These are phyloP conservation scores for Lasiosphaeria hispida DNA, from an alignment of 495 filamentous ascomycete species.

Conservation along the genomic window DNA sequence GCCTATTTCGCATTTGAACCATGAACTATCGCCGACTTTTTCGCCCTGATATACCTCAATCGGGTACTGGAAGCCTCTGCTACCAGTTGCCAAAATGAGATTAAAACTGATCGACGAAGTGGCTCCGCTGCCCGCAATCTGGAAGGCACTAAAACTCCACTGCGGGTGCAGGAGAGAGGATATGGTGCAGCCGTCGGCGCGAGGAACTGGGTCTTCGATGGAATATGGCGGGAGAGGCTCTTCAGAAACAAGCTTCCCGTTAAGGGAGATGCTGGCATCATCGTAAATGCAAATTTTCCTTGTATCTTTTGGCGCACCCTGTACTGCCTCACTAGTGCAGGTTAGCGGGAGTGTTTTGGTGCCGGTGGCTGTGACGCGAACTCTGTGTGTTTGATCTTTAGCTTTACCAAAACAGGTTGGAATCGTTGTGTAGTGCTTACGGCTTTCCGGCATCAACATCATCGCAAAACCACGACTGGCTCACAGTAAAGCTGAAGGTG, in stretches of 20 bases:
- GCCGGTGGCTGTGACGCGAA: constrained; percentile 19
- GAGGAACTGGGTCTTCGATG: constrained; percentile 22
- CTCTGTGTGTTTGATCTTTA: constrained; percentile 2
- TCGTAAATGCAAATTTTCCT: background rate
- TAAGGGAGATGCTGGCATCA: background rate
- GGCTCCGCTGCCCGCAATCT: constrained; percentile 3
- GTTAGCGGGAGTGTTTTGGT: constrained; percentile 8
- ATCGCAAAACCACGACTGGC: constrained; percentile 35
- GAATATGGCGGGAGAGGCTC: constrained; percentile 24
- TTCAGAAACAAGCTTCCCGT: constrained; percentile 13
- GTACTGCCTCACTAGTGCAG: background rate
- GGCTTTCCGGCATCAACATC: constrained; percentile 28
- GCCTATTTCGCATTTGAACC: constrained; percentile 23
- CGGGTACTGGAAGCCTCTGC: constrained; percentile 25
- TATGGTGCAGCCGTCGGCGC: constrained; percentile 29
- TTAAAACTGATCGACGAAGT: constrained; percentile 22
- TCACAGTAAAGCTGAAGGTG: constrained; percentile 19
- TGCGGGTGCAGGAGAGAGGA: constrained; percentile 24
- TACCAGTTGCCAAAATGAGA: constrained; percentile 21
- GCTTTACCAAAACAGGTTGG: background rate
- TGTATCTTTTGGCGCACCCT: background rate
- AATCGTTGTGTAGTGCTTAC: constrained; percentile 16
- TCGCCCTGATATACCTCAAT: constrained; percentile 18
- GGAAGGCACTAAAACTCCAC: constrained; percentile 28
- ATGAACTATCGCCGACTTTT: background rate